Evolutionary conservation across 768 basidiomycete genomes (phyloP), one percentile per base, ranked within the genome.

Genomic region (Trametes gibbosa): DNA sequence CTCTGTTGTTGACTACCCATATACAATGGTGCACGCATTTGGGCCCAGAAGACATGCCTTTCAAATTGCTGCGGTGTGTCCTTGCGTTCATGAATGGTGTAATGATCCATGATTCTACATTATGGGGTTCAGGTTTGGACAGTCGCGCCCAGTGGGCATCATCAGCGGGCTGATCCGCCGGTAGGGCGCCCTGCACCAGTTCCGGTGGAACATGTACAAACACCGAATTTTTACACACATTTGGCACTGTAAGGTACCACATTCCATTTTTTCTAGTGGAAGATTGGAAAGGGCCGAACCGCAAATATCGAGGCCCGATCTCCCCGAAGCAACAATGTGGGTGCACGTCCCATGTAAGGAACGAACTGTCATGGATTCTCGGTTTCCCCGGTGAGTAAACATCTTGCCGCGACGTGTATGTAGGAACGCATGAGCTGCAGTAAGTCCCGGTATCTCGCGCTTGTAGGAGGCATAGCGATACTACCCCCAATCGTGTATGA

Each of bases 381-480:
- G 29, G 29, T 34, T n/a, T 39, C 50, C 13, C 50, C 50, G 50
- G 50, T 37, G 34, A 50, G 50, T 50, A 39, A 50, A 50, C 50
- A 35, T 23, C 21, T 50, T 17, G 34, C 50, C 50, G 34, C 50
- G 23, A 16, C 21, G 34, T 32, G 10, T 32, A 50, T 21, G 19
- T 27, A 50, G 50, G 21, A 23, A 27, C n/a, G n/a, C n/a, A n/a
- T n/a, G n/a, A n/a, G n/a, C n/a, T n/a, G n/a, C n/a, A n/a, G n/a
- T n/a, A n/a, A n/a, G n/a, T n/a, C n/a, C 48, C 19, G 34, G 17
- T 37, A n/a, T 17, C n/a, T 37, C 12, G 14, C 17, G 19, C 25
- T 50, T 23, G 12, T 29, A 9, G 16, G 34, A 3, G 8, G 34
- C 45, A 9, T 9, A 24, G 10, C 21, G 21, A 23, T 46, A n/a